Percentiles rank a stretch among this genome's conserved stretches.
phyloP scores from a whole-genome alignment of 2,329 filamentous ascomycete genomes.

The Cadophora sp. region DNA sequence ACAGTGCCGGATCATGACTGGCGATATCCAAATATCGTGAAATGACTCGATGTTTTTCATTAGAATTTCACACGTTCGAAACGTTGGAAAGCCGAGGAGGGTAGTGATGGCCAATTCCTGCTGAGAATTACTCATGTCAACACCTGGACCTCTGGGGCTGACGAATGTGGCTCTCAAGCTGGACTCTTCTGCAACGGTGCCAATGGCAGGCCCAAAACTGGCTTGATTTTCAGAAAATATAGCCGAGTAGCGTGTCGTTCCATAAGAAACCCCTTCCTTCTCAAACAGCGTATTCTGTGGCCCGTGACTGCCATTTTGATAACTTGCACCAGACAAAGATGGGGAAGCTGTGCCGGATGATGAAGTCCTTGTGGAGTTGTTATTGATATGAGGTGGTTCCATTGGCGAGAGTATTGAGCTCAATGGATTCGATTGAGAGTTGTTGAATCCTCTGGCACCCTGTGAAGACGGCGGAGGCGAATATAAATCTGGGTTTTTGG shows the following conservation, averaged over 20 bases:
- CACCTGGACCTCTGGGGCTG: not conserved
- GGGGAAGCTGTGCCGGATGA: constrained; percentile 2
- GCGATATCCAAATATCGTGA: constrained; percentile 22
- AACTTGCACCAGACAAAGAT: not conserved
- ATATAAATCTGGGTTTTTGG: not conserved
- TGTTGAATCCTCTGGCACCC: not conserved
- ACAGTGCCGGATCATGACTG: constrained; percentile 16
- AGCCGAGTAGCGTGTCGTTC: constrained; percentile 18
- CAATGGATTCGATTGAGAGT: not conserved
- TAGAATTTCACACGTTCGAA: constrained; percentile 19
- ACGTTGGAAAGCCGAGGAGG: constrained; percentile 21
- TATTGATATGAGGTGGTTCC: not conserved
- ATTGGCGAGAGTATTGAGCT: not conserved
- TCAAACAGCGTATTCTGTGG: constrained; percentile 12
- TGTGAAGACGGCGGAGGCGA: not conserved
- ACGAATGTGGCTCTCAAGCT: not conserved
- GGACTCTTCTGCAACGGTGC: constrained; percentile 3
- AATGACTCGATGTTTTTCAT: constrained; percentile 7
- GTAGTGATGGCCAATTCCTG: constrained; percentile 25
- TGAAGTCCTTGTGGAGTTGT: not conserved
- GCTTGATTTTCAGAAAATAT: constrained; percentile 22
- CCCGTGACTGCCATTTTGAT: not conserved
- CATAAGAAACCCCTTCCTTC: constrained; percentile 14
- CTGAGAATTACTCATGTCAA: constrained; percentile 10
- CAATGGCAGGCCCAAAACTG: constrained; percentile 13